A percentile compares a stretch with the other conserved stretches of the same genome.
phyloP scores from a whole-genome alignment of 495 filamentous ascomycete species.

The Collariella sp. region DNA sequence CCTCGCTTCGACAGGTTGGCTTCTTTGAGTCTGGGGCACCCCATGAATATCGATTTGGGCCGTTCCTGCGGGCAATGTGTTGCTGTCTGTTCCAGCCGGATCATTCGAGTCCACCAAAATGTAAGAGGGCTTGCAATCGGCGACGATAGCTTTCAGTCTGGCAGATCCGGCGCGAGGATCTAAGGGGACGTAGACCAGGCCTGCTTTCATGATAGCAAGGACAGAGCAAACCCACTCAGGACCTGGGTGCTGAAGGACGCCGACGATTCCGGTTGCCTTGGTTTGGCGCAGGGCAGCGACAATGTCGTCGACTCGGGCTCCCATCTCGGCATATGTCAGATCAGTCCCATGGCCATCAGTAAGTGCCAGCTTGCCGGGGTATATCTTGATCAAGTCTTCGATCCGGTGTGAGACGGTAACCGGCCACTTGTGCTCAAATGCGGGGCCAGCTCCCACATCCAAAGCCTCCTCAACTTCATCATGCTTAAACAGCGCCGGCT shows the following conservation, averaged over 20 bases:
- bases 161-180: background rate
- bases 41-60: no score
- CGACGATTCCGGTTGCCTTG: background rate
- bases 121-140: background rate
- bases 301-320: no score
- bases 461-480: background rate
- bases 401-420: no score
- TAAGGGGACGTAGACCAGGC: background rate
- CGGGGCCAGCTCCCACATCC: no score
- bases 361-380: no score
- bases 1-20: no score
- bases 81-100: no score
- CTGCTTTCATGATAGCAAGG: background rate
- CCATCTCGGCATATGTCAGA: background rate
- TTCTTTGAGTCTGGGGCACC: no score
- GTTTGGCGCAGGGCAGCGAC: no score
- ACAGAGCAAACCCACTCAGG: background rate
- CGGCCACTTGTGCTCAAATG: no score
- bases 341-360: background rate
- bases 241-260: background rate
- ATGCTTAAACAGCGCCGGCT: background rate
- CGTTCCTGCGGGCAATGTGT: no score
- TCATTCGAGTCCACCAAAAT: background rate
- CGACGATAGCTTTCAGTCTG: background rate
- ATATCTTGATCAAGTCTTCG: no score